phyloP scores from a whole-genome alignment of 73 alveolate species.

The Symbiodinium pilosum region DNA sequence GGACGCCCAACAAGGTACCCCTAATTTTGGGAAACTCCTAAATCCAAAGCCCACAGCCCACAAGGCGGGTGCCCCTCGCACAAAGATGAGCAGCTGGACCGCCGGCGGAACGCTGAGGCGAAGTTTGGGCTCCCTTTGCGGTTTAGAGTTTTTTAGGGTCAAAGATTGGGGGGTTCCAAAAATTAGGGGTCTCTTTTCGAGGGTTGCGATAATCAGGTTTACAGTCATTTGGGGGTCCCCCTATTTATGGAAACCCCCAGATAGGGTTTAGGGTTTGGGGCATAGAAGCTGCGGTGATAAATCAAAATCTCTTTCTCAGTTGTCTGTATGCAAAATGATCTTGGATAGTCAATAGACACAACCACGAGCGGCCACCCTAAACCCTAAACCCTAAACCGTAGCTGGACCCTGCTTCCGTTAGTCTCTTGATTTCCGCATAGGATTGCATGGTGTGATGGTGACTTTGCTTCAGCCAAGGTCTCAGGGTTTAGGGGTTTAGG shows the following conservation, averaged over 20 bases:
- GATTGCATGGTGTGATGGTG: background rate
- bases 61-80: background rate
- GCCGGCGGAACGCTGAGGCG: constrained; percentile 6
- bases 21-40: no score
- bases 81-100: background rate
- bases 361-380: background rate
- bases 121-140: background rate
- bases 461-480: background rate
- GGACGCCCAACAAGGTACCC: no score
- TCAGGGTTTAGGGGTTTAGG: background rate
- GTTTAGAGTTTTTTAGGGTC: background rate
- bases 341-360: background rate
- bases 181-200: no score
- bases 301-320: background rate
- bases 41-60: no score
- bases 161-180: no score
- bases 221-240: no score
- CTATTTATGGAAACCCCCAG: no score
- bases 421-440: background rate
- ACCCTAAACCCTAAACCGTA: background rate
- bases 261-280: background rate
- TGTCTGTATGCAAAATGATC: background rate
- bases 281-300: no score
- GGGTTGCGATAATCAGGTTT: no score
- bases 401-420: background rate